Percentiles rank a stretch among this genome's conserved stretches.
Evolutionary conservation across 345 rosid genomes (phyloP).

Genomic region (Brassica cretica): DNA sequence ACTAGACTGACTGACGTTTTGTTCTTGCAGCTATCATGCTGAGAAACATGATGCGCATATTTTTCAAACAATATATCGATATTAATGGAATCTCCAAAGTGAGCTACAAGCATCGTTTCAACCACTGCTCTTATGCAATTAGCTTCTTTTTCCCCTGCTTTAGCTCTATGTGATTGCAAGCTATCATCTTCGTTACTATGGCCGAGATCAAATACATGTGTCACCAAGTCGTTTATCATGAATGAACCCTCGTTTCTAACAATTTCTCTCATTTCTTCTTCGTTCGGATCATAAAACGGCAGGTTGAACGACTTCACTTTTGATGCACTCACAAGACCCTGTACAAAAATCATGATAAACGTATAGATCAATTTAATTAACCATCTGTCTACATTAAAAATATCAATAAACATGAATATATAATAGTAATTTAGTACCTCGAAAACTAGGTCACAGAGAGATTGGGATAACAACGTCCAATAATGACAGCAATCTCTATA

Average conservation of each 20-base stretch:
- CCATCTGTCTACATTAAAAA: no score
- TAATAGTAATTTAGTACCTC: constrained; percentile 33
- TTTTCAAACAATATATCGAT: constrained; percentile 42
- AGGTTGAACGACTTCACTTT: constrained; percentile 42
- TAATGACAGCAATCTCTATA: constrained; percentile 35
- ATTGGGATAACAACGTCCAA: constrained; percentile 29
- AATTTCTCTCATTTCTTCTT: constrained; percentile 30
- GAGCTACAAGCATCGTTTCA: constrained; percentile 55
- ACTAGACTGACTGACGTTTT: constrained; percentile 10
- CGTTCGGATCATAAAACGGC: constrained; percentile 32
- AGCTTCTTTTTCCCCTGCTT: constrained; percentile 35
- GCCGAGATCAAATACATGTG: constrained; percentile 20
- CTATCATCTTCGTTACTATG: background rate
- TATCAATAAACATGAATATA: background rate
- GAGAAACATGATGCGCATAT: constrained; percentile 34
- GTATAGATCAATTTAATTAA: no score
- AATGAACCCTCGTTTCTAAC: constrained; percentile 43
- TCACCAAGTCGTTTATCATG: constrained; percentile 21
- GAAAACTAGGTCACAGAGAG: constrained; percentile 36
- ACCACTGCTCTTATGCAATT: constrained; percentile 54
- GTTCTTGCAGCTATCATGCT: constrained; percentile 34
- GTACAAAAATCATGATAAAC: background rate
- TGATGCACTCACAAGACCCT: constrained; percentile 42
- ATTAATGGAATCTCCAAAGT: constrained; percentile 45
- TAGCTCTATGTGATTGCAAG: constrained; percentile 15